Percentiles rank a stretch among this genome's conserved stretches.
These are phyloP conservation scores for Ogataea trehaloabstinens DNA, from an alignment of 805 yeast species.

Conservation along the genomic window DNA sequence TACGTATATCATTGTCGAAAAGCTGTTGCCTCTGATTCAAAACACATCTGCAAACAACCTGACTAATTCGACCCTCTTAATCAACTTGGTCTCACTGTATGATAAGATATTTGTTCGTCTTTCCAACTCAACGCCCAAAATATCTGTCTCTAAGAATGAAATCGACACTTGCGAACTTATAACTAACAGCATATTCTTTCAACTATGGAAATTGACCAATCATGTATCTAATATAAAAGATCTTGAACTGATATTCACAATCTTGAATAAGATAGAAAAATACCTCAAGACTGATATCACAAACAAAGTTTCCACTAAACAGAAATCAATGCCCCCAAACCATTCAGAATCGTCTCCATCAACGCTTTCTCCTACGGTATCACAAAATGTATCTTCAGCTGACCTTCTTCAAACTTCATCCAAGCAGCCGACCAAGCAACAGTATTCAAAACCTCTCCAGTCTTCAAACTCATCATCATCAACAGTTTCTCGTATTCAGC, in stretches of 20 bases:
- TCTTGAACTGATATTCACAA: slow-evolving; percentile 18
- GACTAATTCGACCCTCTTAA: slow-evolving; percentile 28
- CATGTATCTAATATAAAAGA: slow-evolving; percentile 23
- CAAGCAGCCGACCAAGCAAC: too few species aligned
- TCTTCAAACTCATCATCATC: too few species aligned
- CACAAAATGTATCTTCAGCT: slow-evolving; percentile 1
- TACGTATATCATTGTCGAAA: slow-evolving; percentile 68
- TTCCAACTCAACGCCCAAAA: slow-evolving; percentile 17
- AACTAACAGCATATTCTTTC: slow-evolving; percentile 31
- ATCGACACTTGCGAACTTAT: slow-evolving; percentile 29
- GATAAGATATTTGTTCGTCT: slow-evolving; percentile 28
- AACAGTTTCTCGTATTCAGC: too few species aligned
- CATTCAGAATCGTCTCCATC: slow-evolving; percentile 8
- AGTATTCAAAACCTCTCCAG: too few species aligned
- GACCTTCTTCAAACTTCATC: slow-evolving; percentile 1
- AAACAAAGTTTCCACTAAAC: slow-evolving; percentile 12
- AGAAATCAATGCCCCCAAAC: slow-evolving; percentile 5
- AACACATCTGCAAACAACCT: slow-evolving; percentile 33
- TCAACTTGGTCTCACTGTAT: slow-evolving; percentile 30
- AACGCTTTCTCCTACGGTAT: slow-evolving; percentile 2
- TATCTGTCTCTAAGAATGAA: slow-evolving; percentile 25
- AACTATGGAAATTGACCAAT: slow-evolving; percentile 33
- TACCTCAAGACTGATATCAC: slow-evolving; percentile 17
- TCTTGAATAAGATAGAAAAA: slow-evolving; percentile 17
- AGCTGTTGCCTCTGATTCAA: slow-evolving; percentile 70